Evolutionary conservation across 371 early-diverging fungal species (phyloP).

Genomic region (Rhizomucor pusillus): DNA sequence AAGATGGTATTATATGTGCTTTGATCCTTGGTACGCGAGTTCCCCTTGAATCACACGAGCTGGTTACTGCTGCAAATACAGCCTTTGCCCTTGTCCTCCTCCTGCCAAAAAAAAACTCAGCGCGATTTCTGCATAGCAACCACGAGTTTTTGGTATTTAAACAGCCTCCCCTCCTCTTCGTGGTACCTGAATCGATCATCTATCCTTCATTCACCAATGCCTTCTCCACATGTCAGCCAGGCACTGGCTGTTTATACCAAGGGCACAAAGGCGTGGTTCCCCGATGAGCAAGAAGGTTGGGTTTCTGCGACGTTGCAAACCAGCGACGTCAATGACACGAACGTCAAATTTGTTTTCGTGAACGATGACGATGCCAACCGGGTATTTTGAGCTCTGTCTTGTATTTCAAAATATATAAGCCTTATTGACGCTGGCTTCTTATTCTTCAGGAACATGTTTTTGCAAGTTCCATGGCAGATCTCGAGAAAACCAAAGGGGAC

Average conservation of each 20-base stretch:
- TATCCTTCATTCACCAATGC: constrained; percentile 6
- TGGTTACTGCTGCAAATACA: too few species aligned
- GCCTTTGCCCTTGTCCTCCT: too few species aligned
- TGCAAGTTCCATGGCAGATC: constrained; percentile 67
- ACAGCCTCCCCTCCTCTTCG: too few species aligned
- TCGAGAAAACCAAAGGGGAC: constrained; percentile 58
- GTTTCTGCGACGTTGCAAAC: constrained; percentile 65
- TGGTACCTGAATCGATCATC: not conserved
- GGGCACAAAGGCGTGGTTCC: constrained; percentile 87
- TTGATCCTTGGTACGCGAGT: too few species aligned
- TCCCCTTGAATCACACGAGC: too few species aligned
- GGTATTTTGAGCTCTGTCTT: constrained; percentile 13
- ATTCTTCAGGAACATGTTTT: constrained; percentile 67
- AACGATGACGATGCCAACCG: constrained; percentile 51
- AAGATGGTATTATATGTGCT: too few species aligned
- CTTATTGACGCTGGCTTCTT: not conserved
- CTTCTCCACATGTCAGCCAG: constrained; percentile 14
- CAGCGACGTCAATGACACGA: constrained; percentile 50
- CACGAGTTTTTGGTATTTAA: too few species aligned
- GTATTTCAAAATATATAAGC: not conserved
- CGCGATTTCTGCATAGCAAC: too few species aligned
- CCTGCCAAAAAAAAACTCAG: too few species aligned
- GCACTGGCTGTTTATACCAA: constrained; percentile 56
- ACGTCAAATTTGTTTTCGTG: constrained; percentile 59
- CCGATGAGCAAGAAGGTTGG: constrained; percentile 87